Evolutionary conservation across 2,329 filamentous ascomycete species (phyloP).

Genomic region (Mycosphaerella arachidis): DNA sequence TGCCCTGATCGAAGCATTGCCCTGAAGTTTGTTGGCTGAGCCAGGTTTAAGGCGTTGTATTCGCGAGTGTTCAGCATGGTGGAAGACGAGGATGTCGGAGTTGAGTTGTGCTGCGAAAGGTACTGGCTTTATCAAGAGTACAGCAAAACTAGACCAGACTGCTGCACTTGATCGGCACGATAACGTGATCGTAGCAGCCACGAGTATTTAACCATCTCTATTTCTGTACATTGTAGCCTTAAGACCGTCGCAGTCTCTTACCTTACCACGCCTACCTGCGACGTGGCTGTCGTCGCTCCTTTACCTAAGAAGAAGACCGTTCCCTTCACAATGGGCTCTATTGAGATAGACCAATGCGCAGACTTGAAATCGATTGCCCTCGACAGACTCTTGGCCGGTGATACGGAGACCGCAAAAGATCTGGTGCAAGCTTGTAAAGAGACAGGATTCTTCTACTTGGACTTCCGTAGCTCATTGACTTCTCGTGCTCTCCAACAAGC

Average conservation of each 20-base stretch:
- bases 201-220: neutral
- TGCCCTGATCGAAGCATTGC: constrained; percentile 4
- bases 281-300: too few relatives aligned
- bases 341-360: neutral
- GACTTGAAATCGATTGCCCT: constrained; percentile 6
- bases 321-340: neutral
- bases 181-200: neutral
- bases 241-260: too few relatives aligned
- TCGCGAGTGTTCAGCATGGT: constrained; percentile 3
- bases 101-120: too few relatives aligned
- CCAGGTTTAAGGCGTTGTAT: constrained; percentile 6
- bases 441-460: constrained; percentile 16
- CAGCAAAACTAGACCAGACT: neutral
- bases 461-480: constrained; percentile 4
- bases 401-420: neutral
- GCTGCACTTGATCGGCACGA: neutral
- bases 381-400: neutral
- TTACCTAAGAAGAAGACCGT: too few relatives aligned
- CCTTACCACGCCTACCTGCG: too few relatives aligned
- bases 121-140: neutral
- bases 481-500: neutral
- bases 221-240: too few relatives aligned
- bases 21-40: constrained; percentile 8
- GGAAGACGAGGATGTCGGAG: too few relatives aligned
- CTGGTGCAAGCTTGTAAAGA: constrained; percentile 9